Evolutionary conservation across 768 basidiomycete species (phyloP).

Genomic region (Vararia minispora): DNA sequence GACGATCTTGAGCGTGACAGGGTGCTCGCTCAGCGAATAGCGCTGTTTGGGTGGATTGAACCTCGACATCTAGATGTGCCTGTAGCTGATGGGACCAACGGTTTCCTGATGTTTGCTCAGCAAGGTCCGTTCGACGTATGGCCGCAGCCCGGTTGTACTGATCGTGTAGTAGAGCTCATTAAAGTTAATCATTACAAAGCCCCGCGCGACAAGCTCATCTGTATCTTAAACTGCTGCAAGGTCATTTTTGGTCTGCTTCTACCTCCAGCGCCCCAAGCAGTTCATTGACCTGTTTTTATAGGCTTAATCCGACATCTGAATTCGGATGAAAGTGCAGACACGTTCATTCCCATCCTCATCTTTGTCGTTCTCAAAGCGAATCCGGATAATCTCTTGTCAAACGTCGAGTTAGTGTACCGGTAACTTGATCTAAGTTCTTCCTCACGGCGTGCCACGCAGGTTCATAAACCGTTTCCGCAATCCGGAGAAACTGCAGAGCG

Average conservation of each 20-base stretch:
- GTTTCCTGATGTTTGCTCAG: slow-evolving; percentile 82
- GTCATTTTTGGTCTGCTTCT: slow-evolving; percentile 84
- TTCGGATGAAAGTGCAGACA: slow-evolving; percentile 83
- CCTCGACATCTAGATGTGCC: slow-evolving; percentile 89
- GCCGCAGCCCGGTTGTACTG: no score
- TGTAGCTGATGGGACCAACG: slow-evolving; percentile 57
- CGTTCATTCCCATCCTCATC: slow-evolving; percentile 91
- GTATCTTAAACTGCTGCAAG: slow-evolving; percentile 96
- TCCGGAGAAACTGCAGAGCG: slow-evolving; percentile 81
- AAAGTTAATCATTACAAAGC: slow-evolving; percentile 99
- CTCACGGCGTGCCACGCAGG: slow-evolving; percentile 30
- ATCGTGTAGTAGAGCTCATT: no score
- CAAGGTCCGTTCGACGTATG: slow-evolving; percentile 44
- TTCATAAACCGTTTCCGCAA: slow-evolving; percentile 95
- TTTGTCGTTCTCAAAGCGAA: slow-evolving; percentile 92
- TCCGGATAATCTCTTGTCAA: slow-evolving; percentile 85
- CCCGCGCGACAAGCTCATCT: slow-evolving; percentile 95
- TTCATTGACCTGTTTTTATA: slow-evolving; percentile 21
- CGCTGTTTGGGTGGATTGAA: slow-evolving; percentile 83
- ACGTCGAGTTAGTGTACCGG: slow-evolving; percentile 65
- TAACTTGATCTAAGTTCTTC: neutral
- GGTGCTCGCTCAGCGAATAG: slow-evolving; percentile 81
- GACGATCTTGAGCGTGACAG: slow-evolving; percentile 97
- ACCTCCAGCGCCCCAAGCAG: slow-evolving; percentile 6
- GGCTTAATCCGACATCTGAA: slow-evolving; percentile 83